These are phyloP conservation scores for Luvunga scandens DNA, from an alignment of 345 rosid genomes.

Conservation along the genomic window DNA sequence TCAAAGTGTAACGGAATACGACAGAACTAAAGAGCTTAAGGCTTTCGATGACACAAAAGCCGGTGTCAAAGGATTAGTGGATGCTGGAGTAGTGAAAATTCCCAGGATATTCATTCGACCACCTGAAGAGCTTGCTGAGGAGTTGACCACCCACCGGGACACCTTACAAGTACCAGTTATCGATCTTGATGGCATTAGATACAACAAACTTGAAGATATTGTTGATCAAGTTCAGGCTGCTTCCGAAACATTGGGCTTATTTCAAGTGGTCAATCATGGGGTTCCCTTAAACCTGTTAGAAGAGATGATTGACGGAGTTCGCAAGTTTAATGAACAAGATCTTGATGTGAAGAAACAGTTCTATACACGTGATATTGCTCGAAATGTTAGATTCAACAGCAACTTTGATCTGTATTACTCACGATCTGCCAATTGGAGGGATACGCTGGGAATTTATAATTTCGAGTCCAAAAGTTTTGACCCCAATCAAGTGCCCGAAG, in stretches of 20 bases:
- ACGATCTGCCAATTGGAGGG: slow-evolving; percentile 31
- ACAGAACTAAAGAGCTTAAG: slow-evolving; percentile 23
- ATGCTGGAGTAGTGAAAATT: slow-evolving; percentile 27
- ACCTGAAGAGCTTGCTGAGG: not conserved
- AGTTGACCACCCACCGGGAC: not conserved
- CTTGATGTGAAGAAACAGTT: slow-evolving; percentile 17
- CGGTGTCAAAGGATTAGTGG: slow-evolving; percentile 43
- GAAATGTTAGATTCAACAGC: slow-evolving; percentile 10
- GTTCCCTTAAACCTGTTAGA: slow-evolving; percentile 21
- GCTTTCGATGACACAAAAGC: slow-evolving; percentile 43
- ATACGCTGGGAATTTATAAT: not conserved
- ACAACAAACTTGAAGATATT: slow-evolving; percentile 5
- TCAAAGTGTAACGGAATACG: not conserved
- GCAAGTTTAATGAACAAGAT: slow-evolving; percentile 18
- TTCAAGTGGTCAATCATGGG: slow-evolving; percentile 53
- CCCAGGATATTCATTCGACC: slow-evolving; percentile 18
- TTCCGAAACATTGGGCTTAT: slow-evolving; percentile 37
- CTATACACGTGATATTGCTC: not conserved
- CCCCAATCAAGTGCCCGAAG: not conserved
- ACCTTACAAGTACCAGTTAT: slow-evolving; percentile 11
- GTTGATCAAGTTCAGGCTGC: slow-evolving; percentile 31
- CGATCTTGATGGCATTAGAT: slow-evolving; percentile 16
- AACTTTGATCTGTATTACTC: slow-evolving; percentile 17
- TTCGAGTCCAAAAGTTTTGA: not conserved
- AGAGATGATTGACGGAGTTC: slow-evolving; percentile 4